A percentile compares a stretch with the other conserved stretches of the same genome.
Conservation (phyloP, 495 filamentous ascomycete genomes). For the Aspergillus carlsbadensis region DNA sequence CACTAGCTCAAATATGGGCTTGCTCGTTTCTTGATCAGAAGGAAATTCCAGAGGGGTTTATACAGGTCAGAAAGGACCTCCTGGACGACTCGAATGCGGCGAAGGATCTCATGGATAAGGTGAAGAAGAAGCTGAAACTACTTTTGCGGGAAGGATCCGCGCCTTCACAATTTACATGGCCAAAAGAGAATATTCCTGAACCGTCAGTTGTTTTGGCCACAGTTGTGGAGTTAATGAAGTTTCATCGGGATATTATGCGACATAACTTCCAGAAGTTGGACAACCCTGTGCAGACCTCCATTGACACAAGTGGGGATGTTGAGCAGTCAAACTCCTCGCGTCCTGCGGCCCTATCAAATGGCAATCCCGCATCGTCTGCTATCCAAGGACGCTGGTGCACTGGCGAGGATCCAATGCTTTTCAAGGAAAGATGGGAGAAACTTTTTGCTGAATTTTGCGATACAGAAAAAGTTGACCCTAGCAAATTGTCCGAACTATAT, state of each 20-base stretch:
- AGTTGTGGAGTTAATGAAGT: constrained; percentile 97
- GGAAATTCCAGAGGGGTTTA: constrained; percentile 77
- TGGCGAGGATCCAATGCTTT: constrained; percentile 90
- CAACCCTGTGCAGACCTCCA: constrained; percentile 55
- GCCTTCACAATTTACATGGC: constrained; percentile 95
- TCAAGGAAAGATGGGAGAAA: constrained; percentile 98
- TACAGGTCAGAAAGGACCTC: constrained; percentile 88
- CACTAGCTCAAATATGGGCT: constrained; percentile 87
- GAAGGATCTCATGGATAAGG: constrained; percentile 99
- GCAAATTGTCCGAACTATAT: constrained; percentile 96
- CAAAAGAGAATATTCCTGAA: constrained; percentile 86
- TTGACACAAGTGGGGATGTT: constrained; percentile 28
- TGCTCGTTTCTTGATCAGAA: constrained; percentile 85
- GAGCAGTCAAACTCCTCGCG: constrained; percentile 16
- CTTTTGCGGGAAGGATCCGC: constrained; percentile 85
- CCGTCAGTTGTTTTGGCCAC: constrained; percentile 84
- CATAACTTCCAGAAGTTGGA: constrained; percentile 82
- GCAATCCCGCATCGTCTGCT: constrained; percentile 56
- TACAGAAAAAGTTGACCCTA: constrained; percentile 94
- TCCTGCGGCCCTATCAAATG: constrained; percentile 16
- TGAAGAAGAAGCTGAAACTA: constrained; percentile 97
- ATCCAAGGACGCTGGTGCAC: constrained; percentile 96
- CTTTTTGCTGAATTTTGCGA: constrained; percentile 96
- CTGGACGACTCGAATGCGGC: constrained; percentile 98
- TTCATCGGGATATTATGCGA: constrained; percentile 90